Conservation (phyloP, 2,329 filamentous ascomycete species). For the Verticillium albo-atrum region DNA sequence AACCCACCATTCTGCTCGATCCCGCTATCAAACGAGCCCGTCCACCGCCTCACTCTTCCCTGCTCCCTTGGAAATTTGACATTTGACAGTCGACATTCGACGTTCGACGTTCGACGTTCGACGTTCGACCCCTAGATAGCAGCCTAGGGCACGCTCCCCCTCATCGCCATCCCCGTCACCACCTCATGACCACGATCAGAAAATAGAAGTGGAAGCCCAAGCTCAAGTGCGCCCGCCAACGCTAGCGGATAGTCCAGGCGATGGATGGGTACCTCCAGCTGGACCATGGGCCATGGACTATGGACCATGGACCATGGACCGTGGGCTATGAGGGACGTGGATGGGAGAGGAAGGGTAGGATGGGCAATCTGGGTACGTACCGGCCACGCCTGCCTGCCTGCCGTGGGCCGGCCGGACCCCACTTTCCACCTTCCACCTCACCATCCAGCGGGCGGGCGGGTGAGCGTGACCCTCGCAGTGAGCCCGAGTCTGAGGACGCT, state of each 20-base stretch:
- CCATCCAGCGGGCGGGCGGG: not conserved
- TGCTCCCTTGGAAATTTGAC: too few species aligned
- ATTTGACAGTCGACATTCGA: too few species aligned
- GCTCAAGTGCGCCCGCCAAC: not conserved
- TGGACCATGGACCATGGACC: too few species aligned
- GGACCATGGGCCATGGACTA: too few species aligned
- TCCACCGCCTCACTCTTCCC: not conserved
- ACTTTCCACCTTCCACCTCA: not conserved
- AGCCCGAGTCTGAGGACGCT: not conserved
- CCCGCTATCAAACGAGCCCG: not conserved
- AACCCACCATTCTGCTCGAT: not conserved
- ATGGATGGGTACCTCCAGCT: too few species aligned
- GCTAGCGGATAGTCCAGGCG: not conserved
- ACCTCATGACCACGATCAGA: not conserved
- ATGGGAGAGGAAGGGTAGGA: not conserved
- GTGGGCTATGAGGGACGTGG: too few species aligned
- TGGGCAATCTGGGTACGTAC: not conserved
- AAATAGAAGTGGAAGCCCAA: not conserved
- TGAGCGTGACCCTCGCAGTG: not conserved
- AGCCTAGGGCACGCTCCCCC: not conserved
- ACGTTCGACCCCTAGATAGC: not conserved
- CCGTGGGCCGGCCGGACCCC: not conserved
- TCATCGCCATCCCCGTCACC: not conserved
- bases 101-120: not conserved
- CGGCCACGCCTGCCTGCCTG: not conserved